A percentile compares a stretch with the other conserved stretches of the same genome.
These are phyloP conservation scores for Plasmodium gonderi DNA, from an alignment of 169 alveolate species.

Conservation along the genomic window DNA sequence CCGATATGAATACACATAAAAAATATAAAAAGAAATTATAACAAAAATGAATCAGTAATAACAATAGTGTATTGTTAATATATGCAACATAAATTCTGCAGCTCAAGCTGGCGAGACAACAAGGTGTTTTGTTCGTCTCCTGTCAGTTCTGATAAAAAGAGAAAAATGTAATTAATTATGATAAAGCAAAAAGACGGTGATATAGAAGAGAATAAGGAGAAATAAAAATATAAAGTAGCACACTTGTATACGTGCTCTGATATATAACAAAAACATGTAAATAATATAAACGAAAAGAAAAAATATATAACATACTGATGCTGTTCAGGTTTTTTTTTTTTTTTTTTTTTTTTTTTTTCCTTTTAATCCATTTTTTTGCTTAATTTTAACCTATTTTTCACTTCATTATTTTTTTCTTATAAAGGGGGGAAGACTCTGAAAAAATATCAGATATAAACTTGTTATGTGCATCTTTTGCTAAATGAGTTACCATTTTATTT, in stretches of 20 bases:
- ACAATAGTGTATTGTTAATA: background rate
- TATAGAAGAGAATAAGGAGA: background rate
- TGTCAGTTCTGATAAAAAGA: background rate
- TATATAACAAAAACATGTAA: background rate
- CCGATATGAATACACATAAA: background rate
- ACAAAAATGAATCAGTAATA: background rate
- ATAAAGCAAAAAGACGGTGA: background rate
- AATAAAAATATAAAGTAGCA: too few species aligned
- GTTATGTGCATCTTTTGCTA: conserved; percentile 65
- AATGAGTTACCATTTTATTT: conserved; percentile 67
- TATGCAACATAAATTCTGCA: background rate
- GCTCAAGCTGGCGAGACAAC: background rate
- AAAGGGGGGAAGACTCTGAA: conserved; percentile 21
- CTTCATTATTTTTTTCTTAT: background rate
- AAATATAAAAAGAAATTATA: background rate
- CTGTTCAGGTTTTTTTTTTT: background rate
- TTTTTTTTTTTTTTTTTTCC: background rate
- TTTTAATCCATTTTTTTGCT: background rate
- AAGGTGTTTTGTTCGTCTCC: background rate
- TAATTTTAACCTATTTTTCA: background rate
- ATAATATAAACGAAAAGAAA: background rate
- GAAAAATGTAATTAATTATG: background rate
- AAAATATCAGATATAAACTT: conserved; percentile 65
- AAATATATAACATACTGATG: background rate
- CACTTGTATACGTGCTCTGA: background rate